These are phyloP conservation scores for Rhizopus delemar DNA, from an alignment of 371 early-diverging fungal genomes.

Conservation along the genomic window DNA sequence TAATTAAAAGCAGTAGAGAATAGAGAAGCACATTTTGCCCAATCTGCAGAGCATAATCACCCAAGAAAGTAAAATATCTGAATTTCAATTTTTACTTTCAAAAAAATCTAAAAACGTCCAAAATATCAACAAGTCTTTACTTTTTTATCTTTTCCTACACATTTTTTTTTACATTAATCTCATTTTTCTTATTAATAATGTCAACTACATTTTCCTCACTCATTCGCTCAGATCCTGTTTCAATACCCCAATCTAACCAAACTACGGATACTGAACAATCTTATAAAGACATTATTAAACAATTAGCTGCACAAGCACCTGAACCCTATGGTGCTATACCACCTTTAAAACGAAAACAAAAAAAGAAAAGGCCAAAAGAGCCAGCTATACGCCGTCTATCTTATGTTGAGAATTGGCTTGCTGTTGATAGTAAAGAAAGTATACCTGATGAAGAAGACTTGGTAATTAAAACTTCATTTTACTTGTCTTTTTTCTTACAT, in stretches of 20 bases:
- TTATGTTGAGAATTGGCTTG: conserved; percentile 55
- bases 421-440: conserved; percentile 53
- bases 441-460: conserved; percentile 55
- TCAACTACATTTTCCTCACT: conserved; percentile 31
- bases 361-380: conserved; percentile 23
- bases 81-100: too few species aligned
- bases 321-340: conserved; percentile 63
- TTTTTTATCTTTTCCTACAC: too few species aligned
- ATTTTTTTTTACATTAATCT: too few species aligned
- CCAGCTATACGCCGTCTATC: conserved; percentile 46
- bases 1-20: too few species aligned
- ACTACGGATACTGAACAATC: conserved; percentile 20
- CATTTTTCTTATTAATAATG: background rate
- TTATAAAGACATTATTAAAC: conserved; percentile 54
- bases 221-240: conserved; percentile 29
- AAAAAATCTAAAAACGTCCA: too few species aligned
- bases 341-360: conserved; percentile 41
- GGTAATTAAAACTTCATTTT: conserved; percentile 23
- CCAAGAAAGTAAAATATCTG: too few species aligned
- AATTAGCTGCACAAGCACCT: conserved; percentile 45
- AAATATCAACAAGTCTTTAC: too few species aligned
- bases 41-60: too few species aligned
- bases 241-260: conserved; percentile 24
- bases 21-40: too few species aligned
- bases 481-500: background rate